Evolutionary conservation across 164 flowering plant species (phyloP), one percentile per base, ranked within the genome.

Genomic region (Tetrastigma voinierianum): DNA sequence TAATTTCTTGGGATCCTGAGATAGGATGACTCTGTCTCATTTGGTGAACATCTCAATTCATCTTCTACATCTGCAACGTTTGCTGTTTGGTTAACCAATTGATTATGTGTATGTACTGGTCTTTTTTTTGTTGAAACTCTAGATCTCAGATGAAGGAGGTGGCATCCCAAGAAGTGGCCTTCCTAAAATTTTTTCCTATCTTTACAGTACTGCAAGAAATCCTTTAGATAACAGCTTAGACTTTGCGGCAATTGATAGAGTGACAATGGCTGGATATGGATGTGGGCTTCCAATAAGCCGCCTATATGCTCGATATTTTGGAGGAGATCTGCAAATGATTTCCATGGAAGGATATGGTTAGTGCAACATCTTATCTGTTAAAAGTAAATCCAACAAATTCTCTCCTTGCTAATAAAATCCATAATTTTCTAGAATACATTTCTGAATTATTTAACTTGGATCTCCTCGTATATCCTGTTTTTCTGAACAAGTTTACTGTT

Each of bases 321-420:
- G 99, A 40, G 98, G 99, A 16, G 99, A 93, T 78, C 79, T 93
- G 67, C 98, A 96, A 72, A 81, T 96, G 57, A 93, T 93, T 47
- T 96, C 98, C 40, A 91, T 96, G 99, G 99, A 96, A 80, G 98
- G 98, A 79, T 93, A 96, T 77, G 99, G 99, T 96, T 76, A 75
- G 89, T 82, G 46, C 10, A 55, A 3, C 10, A 15, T 57, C 14
- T 46, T 66, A 32, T 32, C 40, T 32, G 40, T 32, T 32, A 32
- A 7, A 7, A 32, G 40, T 32, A 32, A 32, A 32, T 32, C 40
- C 40, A 32, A 32, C 40, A 32, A 32, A 0, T 7, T 32, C 6
- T 32, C 40, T 32, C 40, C 40, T 7, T 32, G 40, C 40, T 32
- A 7, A 32, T 32, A 32, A 32, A 32, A 32, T 32, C 7, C 7